A percentile compares a stretch with the other conserved stretches of the same genome.
phyloP scores from a whole-genome alignment of 2,329 filamentous ascomycete species.

The Pestalotiopsis sp. region DNA sequence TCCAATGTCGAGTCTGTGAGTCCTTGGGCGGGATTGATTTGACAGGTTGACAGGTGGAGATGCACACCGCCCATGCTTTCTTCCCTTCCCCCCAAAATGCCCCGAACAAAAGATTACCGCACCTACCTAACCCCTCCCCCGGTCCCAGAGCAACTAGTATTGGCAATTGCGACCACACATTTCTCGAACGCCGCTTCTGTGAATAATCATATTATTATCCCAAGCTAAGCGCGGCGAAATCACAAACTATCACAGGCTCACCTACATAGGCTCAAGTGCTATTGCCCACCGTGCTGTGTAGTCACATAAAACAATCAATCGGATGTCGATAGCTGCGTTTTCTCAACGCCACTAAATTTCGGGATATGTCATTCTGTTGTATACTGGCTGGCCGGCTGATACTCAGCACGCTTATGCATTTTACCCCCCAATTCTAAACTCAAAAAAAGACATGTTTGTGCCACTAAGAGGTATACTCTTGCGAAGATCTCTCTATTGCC shows the following conservation, averaged over 20 bases:
- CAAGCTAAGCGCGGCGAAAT: constrained; percentile 7
- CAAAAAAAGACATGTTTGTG: not conserved
- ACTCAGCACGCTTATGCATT: not conserved
- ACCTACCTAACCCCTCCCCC: not conserved
- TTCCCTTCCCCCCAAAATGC: not conserved
- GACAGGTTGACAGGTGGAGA: constrained; percentile 4
- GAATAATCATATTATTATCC: constrained; percentile 1
- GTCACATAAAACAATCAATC: not conserved
- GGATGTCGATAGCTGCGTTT: not conserved
- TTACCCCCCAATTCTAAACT: not conserved
- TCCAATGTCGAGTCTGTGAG: not conserved
- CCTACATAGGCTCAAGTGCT: not conserved
- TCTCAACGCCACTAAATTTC: not conserved
- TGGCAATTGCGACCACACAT: not conserved
- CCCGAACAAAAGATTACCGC: not conserved
- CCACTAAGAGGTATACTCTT: not conserved
- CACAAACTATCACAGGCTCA: not conserved
- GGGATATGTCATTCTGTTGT: not conserved
- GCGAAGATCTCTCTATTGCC: not conserved
- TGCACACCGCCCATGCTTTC: not conserved
- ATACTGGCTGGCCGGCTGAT: not conserved
- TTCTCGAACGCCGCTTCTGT: not conserved
- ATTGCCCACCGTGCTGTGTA: not conserved
- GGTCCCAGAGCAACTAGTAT: not conserved
- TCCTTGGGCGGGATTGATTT: not conserved